Percentiles rank a stretch among this genome's conserved stretches.
phyloP scores from a whole-genome alignment of 2,329 filamentous ascomycete genomes.

The Ambrosiella beaveri region DNA sequence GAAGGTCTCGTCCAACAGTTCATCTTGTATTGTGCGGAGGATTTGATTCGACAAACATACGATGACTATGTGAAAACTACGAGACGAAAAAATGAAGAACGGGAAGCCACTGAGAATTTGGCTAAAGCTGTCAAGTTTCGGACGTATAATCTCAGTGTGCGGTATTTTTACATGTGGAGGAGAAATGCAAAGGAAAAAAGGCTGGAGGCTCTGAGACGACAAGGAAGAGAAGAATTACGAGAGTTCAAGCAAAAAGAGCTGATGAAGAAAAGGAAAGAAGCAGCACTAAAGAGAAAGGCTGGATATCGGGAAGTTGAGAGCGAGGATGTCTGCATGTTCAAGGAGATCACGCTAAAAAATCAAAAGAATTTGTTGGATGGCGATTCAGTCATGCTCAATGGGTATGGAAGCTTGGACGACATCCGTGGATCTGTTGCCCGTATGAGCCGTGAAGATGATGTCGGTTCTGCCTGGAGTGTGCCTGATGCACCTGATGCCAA shows the following conservation, averaged over 20 bases:
- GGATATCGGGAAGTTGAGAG: neutral
- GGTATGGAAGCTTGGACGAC: constrained; percentile 23
- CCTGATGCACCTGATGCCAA: constrained; percentile 8
- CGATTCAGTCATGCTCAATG: constrained; percentile 25
- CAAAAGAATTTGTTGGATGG: constrained; percentile 21
- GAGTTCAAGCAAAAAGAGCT: constrained; percentile 25
- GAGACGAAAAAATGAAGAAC: constrained; percentile 25
- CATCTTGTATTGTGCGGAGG: constrained; percentile 27
- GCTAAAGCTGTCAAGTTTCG: constrained; percentile 32
- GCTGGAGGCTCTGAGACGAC: constrained; percentile 31
- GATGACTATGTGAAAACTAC: constrained; percentile 24
- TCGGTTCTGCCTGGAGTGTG: constrained; percentile 10
- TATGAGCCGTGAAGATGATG: constrained; percentile 20
- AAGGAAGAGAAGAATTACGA: constrained; percentile 33
- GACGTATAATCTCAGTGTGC: constrained; percentile 31
- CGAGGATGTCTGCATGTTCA: constrained; percentile 9
- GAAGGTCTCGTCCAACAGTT: constrained; percentile 35
- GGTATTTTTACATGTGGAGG: constrained; percentile 41
- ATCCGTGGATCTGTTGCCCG: constrained; percentile 21
- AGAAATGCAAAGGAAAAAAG: constrained; percentile 30
- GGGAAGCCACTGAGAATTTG: constrained; percentile 31
- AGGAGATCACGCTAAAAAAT: constrained; percentile 10
- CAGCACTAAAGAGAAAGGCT: constrained; percentile 1
- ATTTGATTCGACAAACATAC: constrained; percentile 27
- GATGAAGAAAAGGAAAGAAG: constrained; percentile 21